A percentile compares a stretch with the other conserved stretches of the same genome.
These are phyloP conservation scores for Annulohypoxylon nitens DNA, from an alignment of 495 filamentous ascomycete species.

Conservation along the genomic window DNA sequence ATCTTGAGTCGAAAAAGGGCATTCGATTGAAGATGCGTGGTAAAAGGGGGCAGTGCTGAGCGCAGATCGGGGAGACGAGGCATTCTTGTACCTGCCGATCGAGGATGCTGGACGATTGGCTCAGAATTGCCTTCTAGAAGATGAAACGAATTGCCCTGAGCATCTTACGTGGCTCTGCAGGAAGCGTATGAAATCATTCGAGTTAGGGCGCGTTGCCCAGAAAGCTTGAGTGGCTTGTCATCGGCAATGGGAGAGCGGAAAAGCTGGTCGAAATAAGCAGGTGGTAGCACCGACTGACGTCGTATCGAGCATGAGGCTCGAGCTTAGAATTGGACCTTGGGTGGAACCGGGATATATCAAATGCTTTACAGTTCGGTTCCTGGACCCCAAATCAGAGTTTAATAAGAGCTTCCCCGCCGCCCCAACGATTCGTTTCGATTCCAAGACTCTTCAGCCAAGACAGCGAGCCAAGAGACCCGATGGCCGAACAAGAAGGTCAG, in stretches of 20 bases:
- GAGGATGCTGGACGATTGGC: constrained; percentile 10
- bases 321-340: constrained; percentile 26
- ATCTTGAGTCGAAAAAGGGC: background rate
- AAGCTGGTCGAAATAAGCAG: constrained; percentile 41
- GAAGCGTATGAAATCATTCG: constrained; percentile 8
- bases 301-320: constrained; percentile 45
- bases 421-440: constrained; percentile 29
- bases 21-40: background rate
- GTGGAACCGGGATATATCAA: constrained; percentile 29
- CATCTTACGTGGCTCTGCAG: constrained; percentile 4
- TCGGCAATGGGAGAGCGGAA: constrained; percentile 26
- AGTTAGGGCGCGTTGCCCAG: constrained; percentile 19
- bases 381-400: constrained; percentile 25
- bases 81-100: constrained; percentile 40
- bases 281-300: constrained; percentile 39
- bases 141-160: background rate
- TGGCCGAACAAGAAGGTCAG: constrained; percentile 36
- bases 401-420: constrained; percentile 21
- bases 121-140: background rate
- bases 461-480: constrained; percentile 26
- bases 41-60: constrained; percentile 23
- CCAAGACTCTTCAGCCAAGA: constrained; percentile 13
- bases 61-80: constrained; percentile 21
- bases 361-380: constrained; percentile 25
- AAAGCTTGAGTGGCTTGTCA: constrained; percentile 23